Percentiles rank a stretch among this genome's conserved stretches.
These are phyloP conservation scores for Kwoniella mangroviensis DNA, from an alignment of 768 basidiomycete genomes.

Conservation along the genomic window DNA sequence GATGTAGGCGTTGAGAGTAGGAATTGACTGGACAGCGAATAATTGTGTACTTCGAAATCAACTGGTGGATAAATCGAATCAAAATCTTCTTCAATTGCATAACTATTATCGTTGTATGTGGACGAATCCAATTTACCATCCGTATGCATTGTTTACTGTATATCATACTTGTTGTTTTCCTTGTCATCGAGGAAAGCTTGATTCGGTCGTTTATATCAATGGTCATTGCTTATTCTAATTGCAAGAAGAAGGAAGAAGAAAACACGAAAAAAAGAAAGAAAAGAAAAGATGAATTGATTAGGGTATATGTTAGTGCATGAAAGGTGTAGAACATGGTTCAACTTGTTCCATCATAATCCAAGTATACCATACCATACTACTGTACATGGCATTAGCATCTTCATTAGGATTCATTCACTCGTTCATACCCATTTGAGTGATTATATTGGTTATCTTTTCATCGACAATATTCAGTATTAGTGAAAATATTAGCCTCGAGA, in stretches of 20 bases:
- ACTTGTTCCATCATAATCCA: not conserved
- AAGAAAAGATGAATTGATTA: not conserved
- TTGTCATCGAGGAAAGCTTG: not conserved
- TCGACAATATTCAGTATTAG: not conserved
- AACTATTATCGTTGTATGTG: not conserved
- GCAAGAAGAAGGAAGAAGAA: not conserved
- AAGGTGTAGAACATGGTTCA: conserved; percentile 3
- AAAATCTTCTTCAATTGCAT: not conserved
- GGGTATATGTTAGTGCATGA: not conserved
- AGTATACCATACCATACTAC: not conserved
- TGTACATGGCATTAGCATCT: not conserved
- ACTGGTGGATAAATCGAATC: not conserved
- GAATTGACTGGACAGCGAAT: not conserved
- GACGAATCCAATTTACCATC: conserved; percentile 5
- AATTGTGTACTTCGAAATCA: not conserved
- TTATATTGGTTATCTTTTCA: not conserved
- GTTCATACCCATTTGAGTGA: not conserved
- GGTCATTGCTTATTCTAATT: not conserved
- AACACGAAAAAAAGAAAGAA: not conserved
- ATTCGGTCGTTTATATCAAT: not conserved
- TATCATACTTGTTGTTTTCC: conserved; percentile 1
- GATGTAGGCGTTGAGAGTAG: not conserved
- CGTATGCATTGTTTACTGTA: not conserved
- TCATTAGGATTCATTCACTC: not conserved
- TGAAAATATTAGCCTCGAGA: not conserved